These are phyloP conservation scores for Kwoniella europaea DNA, from an alignment of 768 basidiomycete species.

Conservation along the genomic window DNA sequence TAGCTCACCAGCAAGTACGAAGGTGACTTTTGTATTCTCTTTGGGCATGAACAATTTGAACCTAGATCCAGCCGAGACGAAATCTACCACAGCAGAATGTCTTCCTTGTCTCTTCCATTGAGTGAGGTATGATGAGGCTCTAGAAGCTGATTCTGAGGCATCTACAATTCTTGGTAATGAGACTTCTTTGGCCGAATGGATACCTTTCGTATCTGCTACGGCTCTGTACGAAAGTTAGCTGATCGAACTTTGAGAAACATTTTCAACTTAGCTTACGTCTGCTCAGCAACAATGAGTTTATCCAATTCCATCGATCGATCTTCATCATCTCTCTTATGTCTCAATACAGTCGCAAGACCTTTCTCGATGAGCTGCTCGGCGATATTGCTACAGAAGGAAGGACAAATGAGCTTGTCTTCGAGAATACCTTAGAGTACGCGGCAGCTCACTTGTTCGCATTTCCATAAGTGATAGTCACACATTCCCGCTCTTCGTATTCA, in stretches of 20 bases:
- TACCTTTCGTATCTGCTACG: constrained; percentile 73
- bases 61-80: constrained; percentile 89
- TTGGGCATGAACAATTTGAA: constrained; percentile 93
- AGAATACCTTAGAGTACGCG: neutral
- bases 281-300: constrained; percentile 92
- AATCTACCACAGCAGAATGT: constrained; percentile 79
- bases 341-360: constrained; percentile 83
- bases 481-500: constrained; percentile 91
- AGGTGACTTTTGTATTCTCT: constrained; percentile 89
- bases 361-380: constrained; percentile 93
- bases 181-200: constrained; percentile 91
- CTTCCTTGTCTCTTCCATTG: constrained; percentile 87
- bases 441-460: constrained; percentile 72
- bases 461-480: constrained; percentile 84
- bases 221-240: constrained; percentile 64
- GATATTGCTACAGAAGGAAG: constrained; percentile 68
- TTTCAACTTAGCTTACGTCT: constrained; percentile 66
- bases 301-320: constrained; percentile 95
- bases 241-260: constrained; percentile 3
- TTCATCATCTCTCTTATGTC: constrained; percentile 94
- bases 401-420: neutral
- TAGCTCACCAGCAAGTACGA: constrained; percentile 78
- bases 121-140: constrained; percentile 85
- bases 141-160: constrained; percentile 79
- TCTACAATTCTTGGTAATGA: constrained; percentile 80